A percentile compares a stretch with the other conserved stretches of the same genome.
These are phyloP conservation scores for Cyclotella distinguenda DNA, from an alignment of 108 stramenopile species.

Conservation along the genomic window DNA sequence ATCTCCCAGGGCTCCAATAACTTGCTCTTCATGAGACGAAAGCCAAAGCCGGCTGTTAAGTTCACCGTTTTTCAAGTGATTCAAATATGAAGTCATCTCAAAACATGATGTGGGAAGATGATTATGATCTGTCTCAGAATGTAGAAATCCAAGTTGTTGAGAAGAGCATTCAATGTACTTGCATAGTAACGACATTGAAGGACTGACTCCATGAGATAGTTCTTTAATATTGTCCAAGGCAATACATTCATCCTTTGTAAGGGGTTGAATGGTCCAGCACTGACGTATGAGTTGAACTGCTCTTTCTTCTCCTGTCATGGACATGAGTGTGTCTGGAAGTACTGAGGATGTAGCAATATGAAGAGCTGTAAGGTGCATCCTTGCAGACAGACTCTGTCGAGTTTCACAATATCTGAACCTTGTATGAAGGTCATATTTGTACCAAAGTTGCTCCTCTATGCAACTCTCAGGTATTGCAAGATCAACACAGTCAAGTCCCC, in stretches of 20 bases:
- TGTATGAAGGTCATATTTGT: conserved; percentile 18
- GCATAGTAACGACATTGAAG: conserved; percentile 25
- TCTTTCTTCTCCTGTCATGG: conserved; percentile 49
- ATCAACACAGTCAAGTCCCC: background rate
- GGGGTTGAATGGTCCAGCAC: conserved; percentile 46
- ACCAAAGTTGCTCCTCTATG: conserved; percentile 16
- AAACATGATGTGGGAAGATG: no score
- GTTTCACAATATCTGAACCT: background rate
- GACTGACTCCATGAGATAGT: conserved; percentile 19
- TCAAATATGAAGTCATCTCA: conserved; percentile 30
- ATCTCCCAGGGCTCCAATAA: conserved; percentile 13
- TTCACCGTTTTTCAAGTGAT: conserved; percentile 7
- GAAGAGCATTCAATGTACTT: conserved; percentile 15
- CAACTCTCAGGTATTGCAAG: conserved; percentile 1
- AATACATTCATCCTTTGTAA: conserved; percentile 21
- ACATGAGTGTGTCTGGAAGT: conserved; percentile 41
- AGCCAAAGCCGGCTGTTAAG: conserved; percentile 15
- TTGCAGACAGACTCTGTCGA: conserved; percentile 18
- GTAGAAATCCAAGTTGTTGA: no score
- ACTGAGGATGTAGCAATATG: conserved; percentile 44
- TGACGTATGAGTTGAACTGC: conserved; percentile 44
- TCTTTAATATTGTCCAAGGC: conserved; percentile 34
- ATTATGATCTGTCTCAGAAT: no score
- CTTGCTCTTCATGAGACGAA: conserved; percentile 13
- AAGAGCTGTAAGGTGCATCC: conserved; percentile 47